Percentiles rank a stretch among this genome's conserved stretches.
These are phyloP conservation scores for Phytophthora colocasiae DNA, from an alignment of 352 stramenopile genomes.

Conservation along the genomic window DNA sequence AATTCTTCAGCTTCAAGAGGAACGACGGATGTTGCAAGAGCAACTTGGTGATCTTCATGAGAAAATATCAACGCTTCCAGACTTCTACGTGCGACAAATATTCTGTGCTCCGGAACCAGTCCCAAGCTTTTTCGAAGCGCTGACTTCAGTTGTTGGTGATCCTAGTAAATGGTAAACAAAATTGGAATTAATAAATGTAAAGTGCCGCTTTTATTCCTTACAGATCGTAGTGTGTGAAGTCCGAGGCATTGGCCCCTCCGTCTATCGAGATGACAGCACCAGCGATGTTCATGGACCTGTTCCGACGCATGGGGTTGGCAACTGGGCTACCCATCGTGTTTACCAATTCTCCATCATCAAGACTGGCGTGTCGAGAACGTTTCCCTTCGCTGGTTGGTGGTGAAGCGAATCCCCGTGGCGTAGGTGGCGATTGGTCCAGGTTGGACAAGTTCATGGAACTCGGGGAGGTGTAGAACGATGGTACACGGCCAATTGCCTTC, in stretches of 20 bases:
- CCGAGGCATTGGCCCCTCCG: conserved; percentile 35
- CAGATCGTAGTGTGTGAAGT: conserved; percentile 54
- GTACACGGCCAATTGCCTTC: conserved; percentile 79
- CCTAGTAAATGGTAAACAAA: conserved; percentile 40
- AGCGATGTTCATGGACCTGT: conserved; percentile 82
- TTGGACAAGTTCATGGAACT: conserved; percentile 88
- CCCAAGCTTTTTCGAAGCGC: conserved; percentile 80
- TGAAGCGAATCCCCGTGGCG: conserved; percentile 18
- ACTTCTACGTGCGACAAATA: conserved; percentile 88
- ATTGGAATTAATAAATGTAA: conserved; percentile 29
- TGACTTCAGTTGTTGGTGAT: conserved; percentile 58
- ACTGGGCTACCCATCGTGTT: conserved; percentile 21
- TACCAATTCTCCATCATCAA: conserved; percentile 36
- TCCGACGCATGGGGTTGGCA: conserved; percentile 60
- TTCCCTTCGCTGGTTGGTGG: conserved; percentile 20
- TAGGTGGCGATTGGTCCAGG: conserved; percentile 56
- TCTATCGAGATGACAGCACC: conserved; percentile 88
- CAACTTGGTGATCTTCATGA: conserved; percentile 76
- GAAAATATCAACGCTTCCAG: conserved; percentile 85
- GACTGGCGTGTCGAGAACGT: conserved; percentile 31
- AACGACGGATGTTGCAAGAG: conserved; percentile 75
- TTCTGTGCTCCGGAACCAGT: conserved; percentile 81
- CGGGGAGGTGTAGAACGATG: conserved; percentile 89
- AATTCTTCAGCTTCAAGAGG: conserved; percentile 60
- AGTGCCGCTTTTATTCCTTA: conserved; percentile 31